Evolutionary conservation across 257 asterid genomes (phyloP).

Genomic region (Solanum chilense): DNA sequence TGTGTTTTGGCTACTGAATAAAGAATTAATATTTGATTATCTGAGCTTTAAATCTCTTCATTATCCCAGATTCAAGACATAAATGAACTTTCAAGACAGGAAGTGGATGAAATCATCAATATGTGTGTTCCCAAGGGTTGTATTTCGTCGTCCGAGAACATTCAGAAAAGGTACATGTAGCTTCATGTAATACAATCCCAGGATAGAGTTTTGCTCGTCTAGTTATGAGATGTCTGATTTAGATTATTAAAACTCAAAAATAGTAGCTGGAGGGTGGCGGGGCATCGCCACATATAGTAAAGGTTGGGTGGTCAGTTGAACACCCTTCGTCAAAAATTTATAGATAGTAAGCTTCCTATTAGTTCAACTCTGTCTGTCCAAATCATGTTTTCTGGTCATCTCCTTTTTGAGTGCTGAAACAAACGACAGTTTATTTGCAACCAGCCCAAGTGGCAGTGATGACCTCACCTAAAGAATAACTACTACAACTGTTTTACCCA

Average conservation of each 20-base stretch:
- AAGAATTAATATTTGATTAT: not conserved
- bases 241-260: not conserved
- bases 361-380: not conserved
- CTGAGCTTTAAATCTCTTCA: not conserved
- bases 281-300: not conserved
- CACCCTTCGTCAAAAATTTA: not conserved
- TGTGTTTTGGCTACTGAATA: not conserved
- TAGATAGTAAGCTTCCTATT: not conserved
- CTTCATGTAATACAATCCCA: not conserved
- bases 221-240: not conserved
- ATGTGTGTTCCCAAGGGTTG: conserved; percentile 42
- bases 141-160: conserved; percentile 60
- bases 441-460: not conserved
- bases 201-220: not conserved
- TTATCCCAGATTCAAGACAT: conserved; percentile 70
- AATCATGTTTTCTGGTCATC: not conserved
- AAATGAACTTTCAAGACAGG: conserved; percentile 91
- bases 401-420: not conserved
- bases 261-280: not conserved
- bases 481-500: not conserved
- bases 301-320: not conserved
- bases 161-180: conserved; percentile 54
- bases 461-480: not conserved
- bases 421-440: not conserved
- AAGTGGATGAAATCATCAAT: conserved; percentile 82